Percentiles rank a stretch among this genome's conserved stretches.
phyloP scores from a whole-genome alignment of 768 basidiomycete genomes.

The Tulasnella sp. region DNA sequence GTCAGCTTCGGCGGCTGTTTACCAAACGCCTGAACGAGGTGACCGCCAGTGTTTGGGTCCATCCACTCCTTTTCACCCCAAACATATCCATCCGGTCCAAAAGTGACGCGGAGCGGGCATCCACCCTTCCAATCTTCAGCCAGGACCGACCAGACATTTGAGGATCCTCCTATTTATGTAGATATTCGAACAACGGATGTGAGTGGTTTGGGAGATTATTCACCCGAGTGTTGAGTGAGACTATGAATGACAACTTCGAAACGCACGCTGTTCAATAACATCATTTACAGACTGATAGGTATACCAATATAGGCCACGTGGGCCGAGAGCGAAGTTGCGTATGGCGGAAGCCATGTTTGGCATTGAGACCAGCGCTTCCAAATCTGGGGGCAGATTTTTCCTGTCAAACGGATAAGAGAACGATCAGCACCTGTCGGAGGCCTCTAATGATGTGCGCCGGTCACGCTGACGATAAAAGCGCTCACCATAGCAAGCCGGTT shows the following conservation, averaged over 20 bases:
- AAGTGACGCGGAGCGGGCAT: neutral
- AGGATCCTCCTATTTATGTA: constrained; percentile 6
- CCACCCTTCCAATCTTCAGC: constrained; percentile 13
- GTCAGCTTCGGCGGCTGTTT: neutral
- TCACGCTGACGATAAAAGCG: neutral
- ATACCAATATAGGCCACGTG: constrained; percentile 7
- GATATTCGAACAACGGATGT: neutral
- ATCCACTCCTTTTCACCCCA: constrained; percentile 14
- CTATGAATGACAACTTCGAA: neutral
- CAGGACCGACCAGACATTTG: constrained; percentile 1
- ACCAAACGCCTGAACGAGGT: constrained; percentile 9
- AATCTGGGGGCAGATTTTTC: constrained; percentile 8
- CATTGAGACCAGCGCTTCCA: constrained; percentile 2
- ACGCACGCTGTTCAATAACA: constrained; percentile 8
- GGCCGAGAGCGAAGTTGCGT: constrained; percentile 9
- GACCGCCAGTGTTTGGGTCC: neutral
- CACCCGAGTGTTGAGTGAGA: neutral
- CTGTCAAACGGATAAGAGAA: neutral
- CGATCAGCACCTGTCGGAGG: too few relatives aligned
- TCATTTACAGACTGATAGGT: constrained; percentile 11
- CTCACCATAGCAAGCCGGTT: constrained; percentile 2
- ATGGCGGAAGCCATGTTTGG: constrained; percentile 1
- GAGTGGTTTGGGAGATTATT: neutral
- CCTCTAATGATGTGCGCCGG: neutral
- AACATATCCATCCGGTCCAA: neutral